Evolutionary conservation across 495 filamentous ascomycete species (phyloP).

Genomic region (Articulospora tetracladia): DNA sequence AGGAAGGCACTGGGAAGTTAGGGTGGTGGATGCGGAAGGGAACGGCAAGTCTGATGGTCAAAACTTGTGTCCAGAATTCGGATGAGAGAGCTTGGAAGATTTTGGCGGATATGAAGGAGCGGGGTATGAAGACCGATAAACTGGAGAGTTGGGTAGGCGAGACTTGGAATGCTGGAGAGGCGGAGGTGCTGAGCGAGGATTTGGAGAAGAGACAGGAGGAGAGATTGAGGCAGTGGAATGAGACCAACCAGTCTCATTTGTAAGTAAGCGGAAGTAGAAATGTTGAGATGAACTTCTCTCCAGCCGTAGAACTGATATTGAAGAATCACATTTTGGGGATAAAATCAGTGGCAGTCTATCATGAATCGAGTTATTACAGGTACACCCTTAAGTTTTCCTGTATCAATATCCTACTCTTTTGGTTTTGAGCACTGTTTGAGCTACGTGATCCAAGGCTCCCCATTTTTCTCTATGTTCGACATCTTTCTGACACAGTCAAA

Average conservation of each 20-base stretch:
- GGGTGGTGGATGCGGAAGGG: slow-evolving; percentile 26
- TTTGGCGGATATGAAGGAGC: slow-evolving; percentile 16
- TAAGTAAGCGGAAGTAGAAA: no score
- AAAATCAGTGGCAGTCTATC: no score
- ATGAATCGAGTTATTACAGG: no score
- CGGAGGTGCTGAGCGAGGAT: background rate
- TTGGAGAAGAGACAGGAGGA: background rate
- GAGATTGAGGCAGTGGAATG: background rate
- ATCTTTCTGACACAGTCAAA: no score
- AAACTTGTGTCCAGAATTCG: slow-evolving; percentile 1
- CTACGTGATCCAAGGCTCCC: no score
- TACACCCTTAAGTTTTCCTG: no score
- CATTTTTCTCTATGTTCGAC: no score
- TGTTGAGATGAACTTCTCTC: no score
- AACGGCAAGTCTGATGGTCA: slow-evolving; percentile 13
- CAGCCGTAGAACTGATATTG: no score
- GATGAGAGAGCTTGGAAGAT: slow-evolving; percentile 19
- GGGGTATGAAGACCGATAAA: slow-evolving; percentile 5
- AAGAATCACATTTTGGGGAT: no score
- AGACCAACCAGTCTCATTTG: background rate
- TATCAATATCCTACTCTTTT: no score
- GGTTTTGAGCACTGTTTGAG: no score
- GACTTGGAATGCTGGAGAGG: background rate
- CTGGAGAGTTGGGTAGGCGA: slow-evolving; percentile 2
- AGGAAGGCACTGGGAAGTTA: slow-evolving; percentile 1